Evolutionary conservation across 2,329 filamentous ascomycete species (phyloP).

Genomic region (Xylaria sp.): DNA sequence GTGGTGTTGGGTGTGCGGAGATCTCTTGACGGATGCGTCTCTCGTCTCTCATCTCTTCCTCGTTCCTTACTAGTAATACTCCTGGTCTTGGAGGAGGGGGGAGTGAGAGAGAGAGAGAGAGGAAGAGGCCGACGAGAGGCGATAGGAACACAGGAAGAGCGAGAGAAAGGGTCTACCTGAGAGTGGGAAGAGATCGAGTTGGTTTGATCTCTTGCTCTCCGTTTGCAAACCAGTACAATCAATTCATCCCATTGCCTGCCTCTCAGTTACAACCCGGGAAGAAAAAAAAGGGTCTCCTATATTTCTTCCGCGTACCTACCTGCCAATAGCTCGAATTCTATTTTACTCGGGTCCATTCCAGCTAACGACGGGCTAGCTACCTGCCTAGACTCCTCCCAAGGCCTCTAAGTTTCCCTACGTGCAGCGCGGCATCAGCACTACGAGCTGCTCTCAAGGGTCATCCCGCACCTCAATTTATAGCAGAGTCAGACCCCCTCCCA

Average conservation of each 20-base stretch:
- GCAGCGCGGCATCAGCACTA: not conserved
- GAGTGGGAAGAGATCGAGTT: not conserved
- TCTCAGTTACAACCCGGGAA: not conserved
- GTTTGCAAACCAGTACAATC: not conserved
- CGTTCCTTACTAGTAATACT: not conserved
- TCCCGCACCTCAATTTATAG: conserved; percentile 31
- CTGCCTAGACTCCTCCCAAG: conserved; percentile 26
- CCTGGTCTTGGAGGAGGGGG: not conserved
- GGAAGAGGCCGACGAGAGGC: no score
- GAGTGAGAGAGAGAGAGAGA: no score
- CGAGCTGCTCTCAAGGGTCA: conserved; percentile 31
- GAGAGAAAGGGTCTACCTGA: no score
- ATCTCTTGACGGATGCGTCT: not conserved
- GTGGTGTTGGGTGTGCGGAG: not conserved
- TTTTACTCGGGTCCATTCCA: conserved; percentile 26
- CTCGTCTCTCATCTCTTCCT: not conserved
- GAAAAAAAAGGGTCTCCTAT: conserved; percentile 14
- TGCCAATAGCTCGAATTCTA: conserved; percentile 13
- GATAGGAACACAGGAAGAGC: no score
- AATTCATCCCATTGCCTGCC: no score
- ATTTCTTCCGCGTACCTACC: no score
- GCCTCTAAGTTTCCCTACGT: conserved; percentile 6
- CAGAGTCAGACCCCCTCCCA: conserved; percentile 29
- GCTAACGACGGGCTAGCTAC: conserved; percentile 30
- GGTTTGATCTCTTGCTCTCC: not conserved